Base-by-base conservation (phyloP, 1,284 basidiomycete species). In the Porogramme epimiltina region DNA sequence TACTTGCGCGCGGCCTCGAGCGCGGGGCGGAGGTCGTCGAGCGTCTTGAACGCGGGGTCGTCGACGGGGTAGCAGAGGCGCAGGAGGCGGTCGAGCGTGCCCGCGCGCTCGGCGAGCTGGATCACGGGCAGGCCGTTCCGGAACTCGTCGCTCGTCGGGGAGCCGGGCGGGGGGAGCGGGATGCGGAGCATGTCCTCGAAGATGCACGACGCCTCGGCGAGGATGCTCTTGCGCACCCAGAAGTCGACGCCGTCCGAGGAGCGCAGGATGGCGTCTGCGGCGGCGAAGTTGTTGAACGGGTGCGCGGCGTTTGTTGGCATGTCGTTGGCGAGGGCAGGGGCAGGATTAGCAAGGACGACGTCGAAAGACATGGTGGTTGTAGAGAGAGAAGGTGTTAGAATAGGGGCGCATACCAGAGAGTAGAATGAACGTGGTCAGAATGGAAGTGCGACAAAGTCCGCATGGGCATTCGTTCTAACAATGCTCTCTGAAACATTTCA, bases 101-200 rank as follows among this genome's bases (percentile, higher is more conserved):
- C 36, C 47, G 50, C 46, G 42, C 45, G 38, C 28, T 62, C 60
- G 3, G 51, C 20, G 13, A 56, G 47, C 3, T 37, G 34, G 38
- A 61, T 49, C 51, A 55, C 44, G 2, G 56, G 57, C 23, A 51
- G 53, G 9, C 52, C 52, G 38, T 53, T 51, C 24, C 44, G 45
- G 13, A 42, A 34, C 24, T 47, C 52, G 42, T 51, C 47, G 45
- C 33, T 37, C 36, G 39, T 40, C 23, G 42, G 47, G 2, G 52
- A 43, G 5, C 36, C 48, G 9, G 51, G 43, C 2, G 47, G 42
- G 1, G 54, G 60, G 25, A 56, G 56, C 22, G 58, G 55, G 23
- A 62, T 47, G 48, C 31, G 45, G 47, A 60, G 55, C 58, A 60
- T 60, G 47, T 52, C 56, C 31, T 58, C 56, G 42, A 62, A 60